Evolutionary conservation across 2,329 filamentous ascomycete species (phyloP), one percentile per base, ranked within the genome.

Genomic region (Penicillium expansum): DNA sequence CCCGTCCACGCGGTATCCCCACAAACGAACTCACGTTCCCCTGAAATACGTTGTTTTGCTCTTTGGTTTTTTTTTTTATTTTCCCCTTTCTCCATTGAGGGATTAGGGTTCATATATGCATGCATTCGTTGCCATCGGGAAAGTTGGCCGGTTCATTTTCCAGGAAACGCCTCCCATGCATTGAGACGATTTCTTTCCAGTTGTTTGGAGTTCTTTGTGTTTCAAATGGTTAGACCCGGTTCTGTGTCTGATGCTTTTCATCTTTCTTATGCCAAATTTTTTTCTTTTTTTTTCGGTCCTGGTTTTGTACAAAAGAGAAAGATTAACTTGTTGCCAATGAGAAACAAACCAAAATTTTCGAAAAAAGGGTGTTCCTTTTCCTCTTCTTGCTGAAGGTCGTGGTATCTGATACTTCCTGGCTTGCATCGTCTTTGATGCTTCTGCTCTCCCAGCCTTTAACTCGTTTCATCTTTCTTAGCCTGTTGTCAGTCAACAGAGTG

Each of bases 291-390:
- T 53, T 53, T 42, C 49, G 49, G 37, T 41, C 43, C 32, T 56
- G 62, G 60, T 63, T 62, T 54, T 66, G 63, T 66, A 66, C 52
- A 64, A 66, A 62, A 55, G 52, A 55, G 44, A 50, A 62, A 64
- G 48, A 60, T 48, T 62, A 65, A 58, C 35, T 43, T 53, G 58
- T 52, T 59, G 53, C 55, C 57, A 65, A 61, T 60, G 63, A 65
- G 54, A 58, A 64, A 61, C 37, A 55, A 55, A 60, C 53, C 60
- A 63, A 57, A 62, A 61, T 56, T 55, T 56, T 55, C 33, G 56
- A 63, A 61, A 63, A 45, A 20, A 29, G 5, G 18, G 16, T 37
- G 14, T 38, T 22, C 22, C 27, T 55, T 52, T 22, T 10, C 2
- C n/a, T 24, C 24, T 24, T 24, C n/a, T n/a, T 35, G n/a, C 43